Percentiles rank a stretch among this genome's conserved stretches.
Evolutionary conservation across 2,329 filamentous ascomycete species (phyloP).

Genomic region (Leptographium flavum): DNA sequence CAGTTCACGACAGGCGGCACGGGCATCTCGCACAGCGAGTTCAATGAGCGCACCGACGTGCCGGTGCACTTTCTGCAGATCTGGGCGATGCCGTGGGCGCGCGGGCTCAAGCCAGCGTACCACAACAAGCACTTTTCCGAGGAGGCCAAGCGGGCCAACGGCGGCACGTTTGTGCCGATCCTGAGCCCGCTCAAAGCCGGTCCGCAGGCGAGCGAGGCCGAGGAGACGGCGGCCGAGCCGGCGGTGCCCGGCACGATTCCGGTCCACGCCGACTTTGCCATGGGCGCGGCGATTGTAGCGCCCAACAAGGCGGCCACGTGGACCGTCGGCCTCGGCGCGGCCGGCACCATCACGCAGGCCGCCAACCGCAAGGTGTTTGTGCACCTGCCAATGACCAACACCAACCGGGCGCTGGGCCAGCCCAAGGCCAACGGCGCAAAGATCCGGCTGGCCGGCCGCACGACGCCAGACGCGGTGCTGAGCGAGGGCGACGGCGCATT

Average conservation of each 20-base stretch:
- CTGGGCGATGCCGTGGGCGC: slow-evolving; percentile 69
- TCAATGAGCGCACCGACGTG: slow-evolving; percentile 58
- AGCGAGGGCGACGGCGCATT: slow-evolving; percentile 58
- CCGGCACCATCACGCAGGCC: slow-evolving; percentile 31
- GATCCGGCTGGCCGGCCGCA: slow-evolving; percentile 52
- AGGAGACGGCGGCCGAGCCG: slow-evolving; percentile 51
- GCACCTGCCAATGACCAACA: slow-evolving; percentile 59
- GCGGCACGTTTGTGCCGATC: slow-evolving; percentile 54
- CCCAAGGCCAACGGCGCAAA: slow-evolving; percentile 47
- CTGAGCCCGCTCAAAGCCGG: slow-evolving; percentile 62
- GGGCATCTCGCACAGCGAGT: slow-evolving; percentile 66
- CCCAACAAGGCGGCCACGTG: slow-evolving; percentile 46
- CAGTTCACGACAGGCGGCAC: slow-evolving; percentile 85
- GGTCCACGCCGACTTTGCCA: slow-evolving; percentile 71
- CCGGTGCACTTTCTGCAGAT: slow-evolving; percentile 80
- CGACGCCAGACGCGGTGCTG: slow-evolving; percentile 45
- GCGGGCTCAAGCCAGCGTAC: slow-evolving; percentile 59
- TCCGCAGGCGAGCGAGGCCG: slow-evolving; percentile 40
- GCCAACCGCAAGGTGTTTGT: slow-evolving; percentile 61
- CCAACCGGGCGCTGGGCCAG: background rate
- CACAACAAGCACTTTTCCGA: slow-evolving; percentile 62
- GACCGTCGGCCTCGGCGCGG: slow-evolving; percentile 50
- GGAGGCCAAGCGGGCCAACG: slow-evolving; percentile 46
- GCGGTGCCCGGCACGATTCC: slow-evolving; percentile 55
- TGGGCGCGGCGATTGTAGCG: slow-evolving; percentile 62